Evolutionary conservation across 352 stramenopile species (phyloP).

Genomic region (Phytopythium cucurbitacearum): DNA sequence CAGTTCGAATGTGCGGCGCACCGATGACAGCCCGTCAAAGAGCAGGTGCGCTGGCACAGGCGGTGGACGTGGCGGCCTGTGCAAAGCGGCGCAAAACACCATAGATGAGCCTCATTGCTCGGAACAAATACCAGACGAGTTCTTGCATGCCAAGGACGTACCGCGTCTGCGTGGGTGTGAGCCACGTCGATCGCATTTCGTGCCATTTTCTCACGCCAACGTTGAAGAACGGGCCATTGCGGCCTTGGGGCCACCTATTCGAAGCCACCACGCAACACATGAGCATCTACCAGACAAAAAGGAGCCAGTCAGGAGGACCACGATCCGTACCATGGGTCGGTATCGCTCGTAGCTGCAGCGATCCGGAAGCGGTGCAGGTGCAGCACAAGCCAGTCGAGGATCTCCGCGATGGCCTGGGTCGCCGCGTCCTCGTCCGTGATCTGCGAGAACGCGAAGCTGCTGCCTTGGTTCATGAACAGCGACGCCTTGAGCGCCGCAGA

Average conservation of each 20-base stretch:
- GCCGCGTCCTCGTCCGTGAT: conserved; percentile 89
- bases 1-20: conserved; percentile 84
- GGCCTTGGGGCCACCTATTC: conserved; percentile 75
- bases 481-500: conserved; percentile 26
- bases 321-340: conserved; percentile 46
- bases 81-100: conserved; percentile 3
- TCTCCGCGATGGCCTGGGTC: conserved; percentile 79
- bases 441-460: conserved; percentile 83
- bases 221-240: conserved; percentile 86
- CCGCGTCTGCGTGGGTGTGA: conserved; percentile 65
- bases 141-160: conserved; percentile 13
- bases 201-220: conserved; percentile 76
- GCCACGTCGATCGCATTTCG: conserved; percentile 59
- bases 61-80: conserved; percentile 59
- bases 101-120: conserved; percentile 1
- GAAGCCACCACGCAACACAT: not conserved
- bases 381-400: conserved; percentile 82
- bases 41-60: conserved; percentile 71
- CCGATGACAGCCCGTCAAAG: conserved; percentile 79
- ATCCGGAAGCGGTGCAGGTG: conserved; percentile 82
- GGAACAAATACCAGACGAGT: too few relatives aligned
- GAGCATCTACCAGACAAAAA: not conserved
- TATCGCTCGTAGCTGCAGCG: conserved; percentile 73
- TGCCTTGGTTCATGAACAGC: conserved; percentile 69
- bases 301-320: not conserved